phyloP scores from a whole-genome alignment of 1,284 basidiomycete species.

The Cutaneotrichosporon dermatis region DNA sequence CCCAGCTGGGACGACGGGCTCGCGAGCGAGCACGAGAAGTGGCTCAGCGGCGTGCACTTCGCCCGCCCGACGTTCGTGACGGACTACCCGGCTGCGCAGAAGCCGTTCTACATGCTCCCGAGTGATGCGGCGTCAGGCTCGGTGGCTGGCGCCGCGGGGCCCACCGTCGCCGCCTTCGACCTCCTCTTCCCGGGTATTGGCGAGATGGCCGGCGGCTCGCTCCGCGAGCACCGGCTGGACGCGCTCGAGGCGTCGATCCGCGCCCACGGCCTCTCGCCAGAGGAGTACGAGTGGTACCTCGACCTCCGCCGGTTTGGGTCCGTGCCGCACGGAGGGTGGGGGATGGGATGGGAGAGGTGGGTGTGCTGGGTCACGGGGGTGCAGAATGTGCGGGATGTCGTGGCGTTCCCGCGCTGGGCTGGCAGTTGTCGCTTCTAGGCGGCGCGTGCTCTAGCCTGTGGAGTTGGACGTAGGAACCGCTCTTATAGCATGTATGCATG shows the following conservation, averaged over 20 bases:
- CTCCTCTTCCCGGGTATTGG: conserved; percentile 82
- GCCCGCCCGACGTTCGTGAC: conserved; percentile 81
- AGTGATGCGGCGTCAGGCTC: conserved; percentile 16
- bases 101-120: conserved; percentile 94
- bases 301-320: conserved; percentile 72
- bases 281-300: conserved; percentile 75
- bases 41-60: conserved; percentile 59
- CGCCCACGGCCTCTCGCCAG: conserved; percentile 53
- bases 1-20: conserved; percentile 69
- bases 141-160: not conserved
- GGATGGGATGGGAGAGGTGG: conserved; percentile 84
- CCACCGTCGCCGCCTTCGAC: conserved; percentile 89
- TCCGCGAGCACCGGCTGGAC: conserved; percentile 76
- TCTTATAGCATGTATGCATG: too few relatives aligned
- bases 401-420: conserved; percentile 83
- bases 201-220: conserved; percentile 85
- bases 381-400: conserved; percentile 80
- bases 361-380: conserved; percentile 77
- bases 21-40: conserved; percentile 87
- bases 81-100: conserved; percentile 74
- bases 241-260: conserved; percentile 57
- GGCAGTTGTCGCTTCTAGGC: conserved; percentile 54
- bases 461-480: too few relatives aligned
- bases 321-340: conserved; percentile 88
- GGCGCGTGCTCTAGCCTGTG: too few relatives aligned